Conservation (phyloP, 768 basidiomycete species). For the Boletus patriciae region DNA sequence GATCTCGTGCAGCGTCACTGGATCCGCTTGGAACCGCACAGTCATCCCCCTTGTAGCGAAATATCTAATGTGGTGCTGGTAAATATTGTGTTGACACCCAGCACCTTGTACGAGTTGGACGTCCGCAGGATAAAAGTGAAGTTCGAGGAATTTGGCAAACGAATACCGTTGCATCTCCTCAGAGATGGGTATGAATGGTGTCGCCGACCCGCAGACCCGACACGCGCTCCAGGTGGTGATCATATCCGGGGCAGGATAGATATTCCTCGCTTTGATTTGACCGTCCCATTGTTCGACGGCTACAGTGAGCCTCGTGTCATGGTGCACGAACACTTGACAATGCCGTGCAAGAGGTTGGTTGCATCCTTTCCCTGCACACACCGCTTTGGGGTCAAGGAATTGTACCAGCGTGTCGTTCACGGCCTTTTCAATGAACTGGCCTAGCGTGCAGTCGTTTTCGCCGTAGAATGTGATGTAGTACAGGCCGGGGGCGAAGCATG, state of each 20-base stretch:
- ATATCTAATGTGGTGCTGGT: constrained; percentile 88
- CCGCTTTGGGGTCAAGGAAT: constrained; percentile 69
- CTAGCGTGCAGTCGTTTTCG: constrained; percentile 88
- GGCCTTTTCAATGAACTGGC: constrained; percentile 86
- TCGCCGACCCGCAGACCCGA: constrained; percentile 71
- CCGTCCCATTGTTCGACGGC: constrained; percentile 90
- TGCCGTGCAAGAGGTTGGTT: constrained; percentile 79
- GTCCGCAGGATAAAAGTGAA: constrained; percentile 92
- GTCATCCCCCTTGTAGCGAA: constrained; percentile 84
- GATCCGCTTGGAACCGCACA: constrained; percentile 84
- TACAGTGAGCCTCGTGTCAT: constrained; percentile 76
- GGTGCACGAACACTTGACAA: constrained; percentile 89
- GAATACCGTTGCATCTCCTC: constrained; percentile 93
- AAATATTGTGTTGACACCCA: constrained; percentile 92
- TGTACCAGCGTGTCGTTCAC: constrained; percentile 67
- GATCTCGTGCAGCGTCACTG: constrained; percentile 79
- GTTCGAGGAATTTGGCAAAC: constrained; percentile 93
- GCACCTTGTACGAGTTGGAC: constrained; percentile 84
- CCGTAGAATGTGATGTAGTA: constrained; percentile 86
- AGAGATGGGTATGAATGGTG: constrained; percentile 85
- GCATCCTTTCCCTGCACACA: constrained; percentile 84
- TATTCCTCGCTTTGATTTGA: constrained; percentile 60
- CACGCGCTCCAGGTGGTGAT: constrained; percentile 94
- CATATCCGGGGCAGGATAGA: constrained; percentile 63
- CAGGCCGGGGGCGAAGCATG: constrained; percentile 75